Evolutionary conservation across 2,329 filamentous ascomycete genomes (phyloP), one percentile per base, ranked within the genome.

Genomic region (Plenodomus biglobosus): DNA sequence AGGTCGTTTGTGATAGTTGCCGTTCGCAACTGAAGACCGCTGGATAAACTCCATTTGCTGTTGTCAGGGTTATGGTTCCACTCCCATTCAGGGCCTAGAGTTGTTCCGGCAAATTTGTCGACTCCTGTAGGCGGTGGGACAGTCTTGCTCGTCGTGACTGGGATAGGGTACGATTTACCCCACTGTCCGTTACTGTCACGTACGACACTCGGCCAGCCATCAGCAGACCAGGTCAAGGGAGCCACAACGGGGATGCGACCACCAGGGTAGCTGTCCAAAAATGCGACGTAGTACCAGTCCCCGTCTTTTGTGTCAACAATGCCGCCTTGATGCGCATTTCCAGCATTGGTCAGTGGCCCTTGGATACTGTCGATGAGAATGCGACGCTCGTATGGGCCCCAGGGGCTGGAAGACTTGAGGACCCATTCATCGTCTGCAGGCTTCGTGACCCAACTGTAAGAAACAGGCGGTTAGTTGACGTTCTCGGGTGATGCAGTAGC

Each of bases 41-140:
- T 68, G 35, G 70, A 62, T 10, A 82, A 69, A 1, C 58, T 62
- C 56, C 67, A 84, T 8, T 75, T 77, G 8, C 63, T 68, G 1
- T 65, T 72, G 46, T 84, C 80, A 0, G 82, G 82, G 61, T 84
- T 84, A 55, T 84, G 82, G 58, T 85, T 85, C 81, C 81, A 85
- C 61, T 85, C 81, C 78, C 79, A 85, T 2, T 75, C 68, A 0
- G 73, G 71, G 6, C 70, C 62, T 1, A 84, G 69, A 0, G 65
- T 53, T 0, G 66, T 58, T 0, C 76, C 77, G 0, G 52, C 40
- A 52, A 84, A 84, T 0, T 49, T 62, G 49, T 84, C 79, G 0
- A 71, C 75, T 15, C 78, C 74, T 0, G 69, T 66, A 30, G 66
- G 62, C 3, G 56, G 44, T 2, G 65, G 59, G 1, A 73, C 63